Evolutionary conservation across 2,329 filamentous ascomycete genomes (phyloP).

Genomic region (Botryotinia globosa): DNA sequence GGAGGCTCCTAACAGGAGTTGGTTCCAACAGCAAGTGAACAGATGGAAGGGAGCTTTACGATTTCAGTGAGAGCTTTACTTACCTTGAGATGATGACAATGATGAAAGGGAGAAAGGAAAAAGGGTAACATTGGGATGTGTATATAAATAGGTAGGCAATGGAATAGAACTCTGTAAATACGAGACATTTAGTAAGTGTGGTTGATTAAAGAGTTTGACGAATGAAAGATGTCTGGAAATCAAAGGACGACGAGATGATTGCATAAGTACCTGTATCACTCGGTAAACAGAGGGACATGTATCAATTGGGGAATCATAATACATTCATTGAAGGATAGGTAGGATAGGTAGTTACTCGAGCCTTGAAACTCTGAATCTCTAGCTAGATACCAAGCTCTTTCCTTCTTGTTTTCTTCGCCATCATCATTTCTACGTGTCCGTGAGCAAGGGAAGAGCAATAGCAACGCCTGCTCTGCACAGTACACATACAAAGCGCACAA

Average conservation of each 20-base stretch:
- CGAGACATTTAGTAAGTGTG: not conserved
- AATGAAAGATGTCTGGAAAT: not conserved
- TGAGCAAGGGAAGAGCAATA: not conserved
- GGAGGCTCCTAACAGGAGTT: slow-evolving; percentile 57
- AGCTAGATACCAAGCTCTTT: not conserved
- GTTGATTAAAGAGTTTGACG: not conserved
- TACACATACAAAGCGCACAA: not conserved
- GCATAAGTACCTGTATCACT: not conserved
- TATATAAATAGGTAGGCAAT: not conserved
- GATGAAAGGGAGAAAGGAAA: not conserved
- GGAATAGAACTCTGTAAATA: not conserved
- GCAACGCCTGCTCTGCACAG: not conserved
- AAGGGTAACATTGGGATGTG: not conserved
- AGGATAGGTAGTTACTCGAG: not conserved
- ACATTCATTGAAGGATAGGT: not conserved
- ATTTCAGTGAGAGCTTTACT: slow-evolving; percentile 44
- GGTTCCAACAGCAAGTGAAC: slow-evolving; percentile 51
- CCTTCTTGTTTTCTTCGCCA: not conserved
- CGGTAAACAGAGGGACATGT: not conserved
- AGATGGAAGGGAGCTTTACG: slow-evolving; percentile 58
- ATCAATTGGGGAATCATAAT: not conserved
- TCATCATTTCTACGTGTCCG: not conserved
- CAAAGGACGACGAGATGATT: not conserved
- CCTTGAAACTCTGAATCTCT: not conserved
- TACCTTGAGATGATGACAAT: not conserved